These are phyloP conservation scores for Suhomyces vadensis DNA, from an alignment of 805 yeast genomes.

Conservation along the genomic window DNA sequence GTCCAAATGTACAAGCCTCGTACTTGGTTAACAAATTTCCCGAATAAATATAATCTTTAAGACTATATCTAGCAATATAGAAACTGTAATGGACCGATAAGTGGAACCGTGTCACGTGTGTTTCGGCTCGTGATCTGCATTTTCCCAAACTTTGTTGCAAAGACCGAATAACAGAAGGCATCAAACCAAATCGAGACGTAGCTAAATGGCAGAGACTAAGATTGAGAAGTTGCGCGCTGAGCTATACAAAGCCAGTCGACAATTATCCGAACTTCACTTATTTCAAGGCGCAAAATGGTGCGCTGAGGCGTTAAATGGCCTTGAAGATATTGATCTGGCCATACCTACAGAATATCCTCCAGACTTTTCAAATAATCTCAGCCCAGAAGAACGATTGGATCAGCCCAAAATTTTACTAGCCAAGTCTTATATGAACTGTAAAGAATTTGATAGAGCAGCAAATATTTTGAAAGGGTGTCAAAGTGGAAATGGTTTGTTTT, in stretches of 20 bases:
- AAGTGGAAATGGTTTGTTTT: constrained; percentile 56
- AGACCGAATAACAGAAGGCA: too few species aligned
- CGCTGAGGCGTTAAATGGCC: constrained; percentile 75
- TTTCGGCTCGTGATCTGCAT: too few species aligned
- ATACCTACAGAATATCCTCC: not conserved
- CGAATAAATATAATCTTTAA: too few species aligned
- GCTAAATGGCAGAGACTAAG: constrained; percentile 4
- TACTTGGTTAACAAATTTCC: too few species aligned
- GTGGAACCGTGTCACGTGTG: too few species aligned
- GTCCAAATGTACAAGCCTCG: too few species aligned
- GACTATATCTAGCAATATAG: too few species aligned
- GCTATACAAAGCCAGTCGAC: constrained; percentile 30
- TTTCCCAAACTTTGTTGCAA: too few species aligned
- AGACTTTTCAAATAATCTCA: constrained; percentile 5
- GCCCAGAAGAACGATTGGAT: constrained; percentile 18
- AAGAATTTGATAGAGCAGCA: constrained; percentile 82
- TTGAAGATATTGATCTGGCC: constrained; percentile 20
- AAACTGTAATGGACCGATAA: too few species aligned
- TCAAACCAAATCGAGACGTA: too few species aligned
- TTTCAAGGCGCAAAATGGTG: constrained; percentile 78
- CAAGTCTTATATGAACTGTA: constrained; percentile 71
- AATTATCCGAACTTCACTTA: constrained; percentile 58
- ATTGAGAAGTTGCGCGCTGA: constrained; percentile 18
- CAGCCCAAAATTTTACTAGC: constrained; percentile 58
- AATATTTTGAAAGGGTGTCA: constrained; percentile 52